A percentile compares a stretch with the other conserved stretches of the same genome.
Evolutionary conservation across 2,329 filamentous ascomycete species (phyloP).

Genomic region (Penicillium sp.): DNA sequence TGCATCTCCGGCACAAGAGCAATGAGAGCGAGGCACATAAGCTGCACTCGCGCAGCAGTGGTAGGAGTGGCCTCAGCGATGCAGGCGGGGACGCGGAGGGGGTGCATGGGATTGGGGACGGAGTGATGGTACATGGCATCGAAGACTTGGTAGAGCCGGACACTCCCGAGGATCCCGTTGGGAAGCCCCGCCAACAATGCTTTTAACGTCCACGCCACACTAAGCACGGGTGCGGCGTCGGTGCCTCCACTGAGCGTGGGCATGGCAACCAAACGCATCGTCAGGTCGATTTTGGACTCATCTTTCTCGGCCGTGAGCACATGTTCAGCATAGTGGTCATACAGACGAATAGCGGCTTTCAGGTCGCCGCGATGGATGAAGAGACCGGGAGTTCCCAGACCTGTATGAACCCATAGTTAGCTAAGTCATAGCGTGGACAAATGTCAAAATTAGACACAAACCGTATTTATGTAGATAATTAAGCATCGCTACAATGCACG

Average conservation of each 20-base stretch:
- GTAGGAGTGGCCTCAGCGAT: slow-evolving; percentile 20
- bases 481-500: slow-evolving; percentile 44
- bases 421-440: slow-evolving; percentile 5
- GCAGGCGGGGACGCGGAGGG: slow-evolving; percentile 18
- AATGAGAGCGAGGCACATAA: slow-evolving; percentile 39
- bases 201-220: slow-evolving; percentile 37
- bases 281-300: slow-evolving; percentile 33
- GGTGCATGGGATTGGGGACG: slow-evolving; percentile 13
- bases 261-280: slow-evolving; percentile 33
- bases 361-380: slow-evolving; percentile 38
- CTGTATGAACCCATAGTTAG: slow-evolving; percentile 16
- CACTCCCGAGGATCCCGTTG: slow-evolving; percentile 39
- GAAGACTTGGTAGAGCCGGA: slow-evolving; percentile 32
- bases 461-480: slow-evolving; percentile 31
- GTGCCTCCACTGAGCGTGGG: slow-evolving; percentile 23
- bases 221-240: slow-evolving; percentile 26
- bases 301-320: slow-evolving; percentile 38
- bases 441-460: slow-evolving; percentile 9
- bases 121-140: slow-evolving; percentile 29
- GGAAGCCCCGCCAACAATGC: slow-evolving; percentile 38
- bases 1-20: slow-evolving; percentile 39
- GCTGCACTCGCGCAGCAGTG: slow-evolving; percentile 27
- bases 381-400: slow-evolving; percentile 31
- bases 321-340: slow-evolving; percentile 41
- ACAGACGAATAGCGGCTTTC: slow-evolving; percentile 34